Percentiles rank a stretch among this genome's conserved stretches.
Evolutionary conservation across 2,329 filamentous ascomycete species (phyloP).

Genomic region (Calycina herbarum): DNA sequence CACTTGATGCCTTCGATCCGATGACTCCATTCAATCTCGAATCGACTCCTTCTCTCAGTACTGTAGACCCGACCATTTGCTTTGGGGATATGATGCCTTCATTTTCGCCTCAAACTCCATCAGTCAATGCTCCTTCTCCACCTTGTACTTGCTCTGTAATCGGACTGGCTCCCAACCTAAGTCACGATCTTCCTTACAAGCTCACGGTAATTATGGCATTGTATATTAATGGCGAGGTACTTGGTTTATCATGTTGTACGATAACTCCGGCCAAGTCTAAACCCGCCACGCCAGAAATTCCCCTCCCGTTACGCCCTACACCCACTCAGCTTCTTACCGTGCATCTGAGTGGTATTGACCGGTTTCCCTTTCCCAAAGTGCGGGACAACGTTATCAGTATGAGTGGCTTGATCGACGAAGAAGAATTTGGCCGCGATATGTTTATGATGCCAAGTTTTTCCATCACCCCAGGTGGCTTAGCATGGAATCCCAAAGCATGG

Average conservation of each 20-base stretch:
- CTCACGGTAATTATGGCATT: neutral
- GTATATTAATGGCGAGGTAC: constrained; percentile 20
- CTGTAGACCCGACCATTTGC: neutral
- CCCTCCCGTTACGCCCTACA: constrained; percentile 17
- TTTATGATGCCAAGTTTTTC: constrained; percentile 13
- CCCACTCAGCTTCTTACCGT: constrained; percentile 15
- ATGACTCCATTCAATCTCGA: neutral
- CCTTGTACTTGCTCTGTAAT: neutral
- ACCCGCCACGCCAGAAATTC: constrained; percentile 10
- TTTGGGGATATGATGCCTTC: neutral
- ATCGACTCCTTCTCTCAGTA: too few relatives aligned
- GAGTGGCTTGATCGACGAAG: constrained; percentile 10
- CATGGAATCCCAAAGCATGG: constrained; percentile 12
- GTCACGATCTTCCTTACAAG: neutral
- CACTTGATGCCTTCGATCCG: neutral
- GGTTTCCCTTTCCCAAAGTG: constrained; percentile 20
- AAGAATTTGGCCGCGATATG: constrained; percentile 20
- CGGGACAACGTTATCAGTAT: constrained; percentile 23
- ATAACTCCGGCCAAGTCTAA: constrained; percentile 5
- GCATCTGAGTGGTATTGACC: constrained; percentile 24
- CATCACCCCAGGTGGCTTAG: constrained; percentile 1
- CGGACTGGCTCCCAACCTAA: neutral
- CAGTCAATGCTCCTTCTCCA: neutral
- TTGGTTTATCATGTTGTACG: constrained; percentile 21
- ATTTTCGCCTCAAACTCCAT: neutral